Evolutionary conservation across 2,329 filamentous ascomycete genomes (phyloP).

Genomic region (Penicillium sp.): DNA sequence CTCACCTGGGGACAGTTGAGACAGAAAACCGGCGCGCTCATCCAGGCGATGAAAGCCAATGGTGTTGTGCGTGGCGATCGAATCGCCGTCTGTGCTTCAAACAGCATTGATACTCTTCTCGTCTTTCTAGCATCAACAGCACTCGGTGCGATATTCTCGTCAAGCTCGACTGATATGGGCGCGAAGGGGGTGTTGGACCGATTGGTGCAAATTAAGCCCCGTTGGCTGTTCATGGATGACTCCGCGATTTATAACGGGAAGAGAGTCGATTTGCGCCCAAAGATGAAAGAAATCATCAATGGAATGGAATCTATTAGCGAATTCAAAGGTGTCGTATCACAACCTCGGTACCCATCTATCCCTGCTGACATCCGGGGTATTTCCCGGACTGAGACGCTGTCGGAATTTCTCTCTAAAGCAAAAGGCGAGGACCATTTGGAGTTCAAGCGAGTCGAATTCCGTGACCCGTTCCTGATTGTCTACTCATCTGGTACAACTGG

Average conservation of each 20-base stretch:
- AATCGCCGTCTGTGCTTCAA: conserved; percentile 74
- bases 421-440: conserved; percentile 42
- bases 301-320: conserved; percentile 65
- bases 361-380: conserved; percentile 17
- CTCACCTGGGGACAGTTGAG: conserved; percentile 72
- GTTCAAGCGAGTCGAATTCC: conserved; percentile 68
- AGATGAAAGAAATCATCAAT: conserved; percentile 69
- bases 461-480: conserved; percentile 76
- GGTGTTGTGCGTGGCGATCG: conserved; percentile 75
- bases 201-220: conserved; percentile 73
- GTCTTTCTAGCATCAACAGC: conserved; percentile 72
- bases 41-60: conserved; percentile 67
- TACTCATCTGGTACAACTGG: conserved; percentile 83
- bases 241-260: conserved; percentile 79
- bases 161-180: conserved; percentile 81
- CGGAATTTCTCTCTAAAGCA: conserved; percentile 11
- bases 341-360: conserved; percentile 13
- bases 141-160: conserved; percentile 76
- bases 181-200: conserved; percentile 76
- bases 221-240: conserved; percentile 84
- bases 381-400: conserved; percentile 11
- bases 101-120: conserved; percentile 73
- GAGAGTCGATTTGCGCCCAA: conserved; percentile 69
- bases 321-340: conserved; percentile 56
- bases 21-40: conserved; percentile 59